Evolutionary conservation across 345 rosid species (phyloP), one percentile per base, ranked within the genome.

Genomic region (Eucalyptus curtisii): DNA sequence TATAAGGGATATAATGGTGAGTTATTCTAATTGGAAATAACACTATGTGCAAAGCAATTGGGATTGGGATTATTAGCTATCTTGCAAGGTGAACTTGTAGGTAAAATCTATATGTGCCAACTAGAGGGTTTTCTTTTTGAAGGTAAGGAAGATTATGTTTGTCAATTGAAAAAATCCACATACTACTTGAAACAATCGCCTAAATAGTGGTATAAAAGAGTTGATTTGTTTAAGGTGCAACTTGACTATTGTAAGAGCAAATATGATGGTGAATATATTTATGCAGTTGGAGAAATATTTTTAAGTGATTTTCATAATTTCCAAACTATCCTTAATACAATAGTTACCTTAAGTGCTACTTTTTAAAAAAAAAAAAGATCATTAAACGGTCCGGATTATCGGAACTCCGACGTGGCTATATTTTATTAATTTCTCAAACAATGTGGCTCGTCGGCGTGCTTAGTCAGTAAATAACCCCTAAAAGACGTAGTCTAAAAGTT

Each of bases 391-490:
- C 7, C 1, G 4, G 10, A 52, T 52, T 7, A 9, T 52, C 4
- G 2, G 10, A 52, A 52, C 7, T 52, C 10, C 0, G 1, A 52
- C 4, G 10, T 52, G 24, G 3, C 24, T 50, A 50, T 42, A 42
- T 45, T 50, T 50, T 17, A 50, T 50, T 50, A 50, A 50, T 50
- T 50, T 50, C 55, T 7, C 55, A 50, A 7, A 17, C 22, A 7
- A 17, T 7, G 22, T 50, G 55, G 22, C 22, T 50, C 0, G 1
- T 1, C 22, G 2, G 7, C 9, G 3, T 50, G 55, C 22, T 22
- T 52, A 52, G 55, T 52, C 24, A 52, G 4, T 19, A 52, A 17
- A 52, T 52, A 52, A 19, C 55, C 22, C 55, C 4, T 7, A 19
- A 19, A 52, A 7, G 10, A 52, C 2, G 1, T 52, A 0, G 4